Evolutionary conservation across 2,329 filamentous ascomycete genomes (phyloP).

Genomic region (Fusarium nematophilum): DNA sequence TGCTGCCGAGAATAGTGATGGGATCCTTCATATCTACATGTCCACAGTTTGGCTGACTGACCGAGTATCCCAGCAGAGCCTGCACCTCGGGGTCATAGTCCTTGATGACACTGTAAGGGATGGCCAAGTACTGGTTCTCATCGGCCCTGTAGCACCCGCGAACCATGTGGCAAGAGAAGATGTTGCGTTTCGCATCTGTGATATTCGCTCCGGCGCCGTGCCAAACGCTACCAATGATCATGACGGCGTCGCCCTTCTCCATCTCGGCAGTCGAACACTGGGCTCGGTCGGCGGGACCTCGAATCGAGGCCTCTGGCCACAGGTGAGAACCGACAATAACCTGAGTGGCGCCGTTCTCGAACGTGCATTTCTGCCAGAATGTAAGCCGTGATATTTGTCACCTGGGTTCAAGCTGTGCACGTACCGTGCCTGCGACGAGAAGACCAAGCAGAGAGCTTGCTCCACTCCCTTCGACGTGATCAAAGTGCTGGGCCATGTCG

Average conservation of each 20-base stretch:
- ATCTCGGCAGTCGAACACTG: slow-evolving; percentile 8
- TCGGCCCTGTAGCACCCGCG: not conserved
- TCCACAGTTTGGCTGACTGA: slow-evolving; percentile 4
- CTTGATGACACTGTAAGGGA: not conserved
- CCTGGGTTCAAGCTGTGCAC: not conserved
- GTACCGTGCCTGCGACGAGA: slow-evolving; percentile 5
- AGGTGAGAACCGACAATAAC: slow-evolving; percentile 10
- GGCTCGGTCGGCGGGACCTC: slow-evolving; percentile 2
- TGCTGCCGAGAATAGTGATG: slow-evolving; percentile 8
- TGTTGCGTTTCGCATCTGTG: slow-evolving; percentile 1
- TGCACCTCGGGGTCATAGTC: slow-evolving; percentile 9
- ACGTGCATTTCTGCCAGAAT: not conserved
- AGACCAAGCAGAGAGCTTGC: slow-evolving; percentile 11
- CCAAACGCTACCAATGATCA: slow-evolving; percentile 15
- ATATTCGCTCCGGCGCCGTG: slow-evolving; percentile 10
- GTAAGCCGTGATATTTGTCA: not conserved
- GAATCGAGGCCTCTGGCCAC: slow-evolving; percentile 9
- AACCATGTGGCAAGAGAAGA: slow-evolving; percentile 10
- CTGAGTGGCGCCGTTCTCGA: slow-evolving; percentile 11
- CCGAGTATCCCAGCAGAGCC: slow-evolving; percentile 7
- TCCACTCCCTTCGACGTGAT: slow-evolving; percentile 8
- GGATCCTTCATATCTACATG: slow-evolving; percentile 9
- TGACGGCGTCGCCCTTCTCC: not conserved
- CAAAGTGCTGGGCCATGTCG: slow-evolving; percentile 13
- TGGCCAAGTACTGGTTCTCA: slow-evolving; percentile 10